Evolutionary conservation across 768 basidiomycete genomes (phyloP), one percentile per base, ranked within the genome.

Genomic region (Phaffia tasmanica): DNA sequence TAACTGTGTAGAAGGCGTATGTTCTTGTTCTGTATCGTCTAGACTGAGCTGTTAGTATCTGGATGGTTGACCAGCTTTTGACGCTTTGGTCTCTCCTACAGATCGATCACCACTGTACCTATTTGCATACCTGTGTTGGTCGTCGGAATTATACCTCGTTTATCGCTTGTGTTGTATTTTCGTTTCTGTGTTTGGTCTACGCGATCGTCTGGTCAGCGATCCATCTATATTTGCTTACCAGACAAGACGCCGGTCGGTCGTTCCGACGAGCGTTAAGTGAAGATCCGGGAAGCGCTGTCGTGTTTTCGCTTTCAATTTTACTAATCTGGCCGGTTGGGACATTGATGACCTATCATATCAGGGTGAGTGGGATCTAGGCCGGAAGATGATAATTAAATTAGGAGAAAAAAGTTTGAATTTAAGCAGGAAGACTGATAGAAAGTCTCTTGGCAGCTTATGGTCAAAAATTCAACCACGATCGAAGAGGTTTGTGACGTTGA

Each of bases 1-100:
- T 72, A 98, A 98, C 74, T 99, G 94, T 73, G 90, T 97, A 19
- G 93, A 97, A 70, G 86, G 86, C 14, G 97, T 93, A 70, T 92
- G 64, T 65, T 19, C 29, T 25, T 63, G 30, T 29, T 49, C 6
- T 46, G 8, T 30, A 27, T 1, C 49, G n/a, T n/a, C 1, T 30
- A 35, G 32, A 1, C 32, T 54, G 51, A 14, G 19, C n/a, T 19
- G 9, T 57, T 19, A 5, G 53, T 5, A 54, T 9, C 53, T 5
- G 15, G 53, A 9, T 15, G 4, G 4, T 54, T 54, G 23, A 16
- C 9, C 29, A 9, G 23, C n/a, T 42, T 11, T 42, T 42, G 11
- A 42, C n/a, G 21, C 27, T 23, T 58, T 42, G 3, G 11, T 14
- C 27, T 25, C 32, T 18, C 29, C 27, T 51, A 9, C 9, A 46